Base-by-base conservation (phyloP, 306 rosid genomes). In the Begonia masoniana region DNA sequence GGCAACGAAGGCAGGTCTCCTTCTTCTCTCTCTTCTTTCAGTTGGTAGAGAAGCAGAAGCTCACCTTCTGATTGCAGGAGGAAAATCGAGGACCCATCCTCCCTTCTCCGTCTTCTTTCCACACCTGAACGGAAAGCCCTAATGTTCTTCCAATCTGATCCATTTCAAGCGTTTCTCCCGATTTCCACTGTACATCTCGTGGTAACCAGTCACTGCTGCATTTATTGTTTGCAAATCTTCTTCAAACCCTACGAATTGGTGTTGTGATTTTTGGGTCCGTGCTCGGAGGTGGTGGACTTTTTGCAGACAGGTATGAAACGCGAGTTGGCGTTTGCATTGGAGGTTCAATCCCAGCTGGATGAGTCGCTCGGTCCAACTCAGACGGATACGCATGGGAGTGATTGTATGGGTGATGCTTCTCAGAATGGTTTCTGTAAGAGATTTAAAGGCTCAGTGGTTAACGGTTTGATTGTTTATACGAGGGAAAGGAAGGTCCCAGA, bases 391-490 rank as follows among this genome's bases (percentile, higher is more conserved):
- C 50, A 58, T 54, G 13, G 53, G 59, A 55, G 62, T 59, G 49
- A 54, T 56, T 16, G 14, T 21, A 41, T 57, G 19, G 78, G 62
- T 12, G 78, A 59, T 10, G 71, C 43, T 61, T 52, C 67, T 43
- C 75, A 60, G 68, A 57, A 57, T 55, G 17, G 53, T 51, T 52
- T 60, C 57, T 60, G 62, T 26, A 68, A 67, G 52, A 57, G 68
- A 24, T 60, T 62, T 39, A 76, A 66, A 59, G 74, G 82, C 41
- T 66, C 80, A 17, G 24, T 66, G 21, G 84, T 86, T 46, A 72
- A 86, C 49, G 99, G 96, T 48, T 69, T 67, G 65, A 57, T 91
- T 67, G 99, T 91, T 35, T 91, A 91, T 59, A 70, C 94, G 9
- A 82, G 97, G 15, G 74, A 51, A 5, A 82, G 76, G 69, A 73